Evolutionary conservation across 2,329 filamentous ascomycete genomes (phyloP).

Genomic region (Sarocladium strictum): DNA sequence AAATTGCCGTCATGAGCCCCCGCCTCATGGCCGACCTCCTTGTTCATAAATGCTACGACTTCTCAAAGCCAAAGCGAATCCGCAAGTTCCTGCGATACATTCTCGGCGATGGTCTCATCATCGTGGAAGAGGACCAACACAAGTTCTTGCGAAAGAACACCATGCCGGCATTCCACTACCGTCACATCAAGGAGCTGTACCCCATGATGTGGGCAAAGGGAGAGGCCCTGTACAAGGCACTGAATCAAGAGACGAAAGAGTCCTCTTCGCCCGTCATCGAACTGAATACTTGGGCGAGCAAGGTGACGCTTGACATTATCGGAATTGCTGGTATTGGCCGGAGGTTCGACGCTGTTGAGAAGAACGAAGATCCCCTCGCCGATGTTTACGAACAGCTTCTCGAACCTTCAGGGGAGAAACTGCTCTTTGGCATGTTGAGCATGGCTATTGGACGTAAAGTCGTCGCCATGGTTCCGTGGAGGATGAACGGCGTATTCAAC

Average conservation of each 20-base stretch:
- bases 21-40: conserved; percentile 19
- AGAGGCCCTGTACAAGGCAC: conserved; percentile 24
- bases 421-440: conserved; percentile 33
- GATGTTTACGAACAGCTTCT: conserved; percentile 40
- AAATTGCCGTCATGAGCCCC: conserved; percentile 18
- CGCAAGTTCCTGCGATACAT: conserved; percentile 44
- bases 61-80: conserved; percentile 41
- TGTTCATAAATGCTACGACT: conserved; percentile 42
- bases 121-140: conserved; percentile 65
- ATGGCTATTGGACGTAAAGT: conserved; percentile 29
- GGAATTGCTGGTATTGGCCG: conserved; percentile 51
- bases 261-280: conserved; percentile 19
- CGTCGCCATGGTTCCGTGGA: conserved; percentile 38
- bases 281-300: conserved; percentile 44
- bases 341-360: conserved; percentile 37
- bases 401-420: conserved; percentile 39
- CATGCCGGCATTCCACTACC: conserved; percentile 60
- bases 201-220: conserved; percentile 62
- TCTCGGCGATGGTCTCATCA: conserved; percentile 53
- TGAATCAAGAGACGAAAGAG: conserved; percentile 33
- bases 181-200: conserved; percentile 65
- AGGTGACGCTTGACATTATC: conserved; percentile 54
- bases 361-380: conserved; percentile 21
- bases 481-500: conserved; percentile 34
- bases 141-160: conserved; percentile 63